Base-by-base conservation (phyloP, 345 rosid species). In the Brassica juncea region DNA sequence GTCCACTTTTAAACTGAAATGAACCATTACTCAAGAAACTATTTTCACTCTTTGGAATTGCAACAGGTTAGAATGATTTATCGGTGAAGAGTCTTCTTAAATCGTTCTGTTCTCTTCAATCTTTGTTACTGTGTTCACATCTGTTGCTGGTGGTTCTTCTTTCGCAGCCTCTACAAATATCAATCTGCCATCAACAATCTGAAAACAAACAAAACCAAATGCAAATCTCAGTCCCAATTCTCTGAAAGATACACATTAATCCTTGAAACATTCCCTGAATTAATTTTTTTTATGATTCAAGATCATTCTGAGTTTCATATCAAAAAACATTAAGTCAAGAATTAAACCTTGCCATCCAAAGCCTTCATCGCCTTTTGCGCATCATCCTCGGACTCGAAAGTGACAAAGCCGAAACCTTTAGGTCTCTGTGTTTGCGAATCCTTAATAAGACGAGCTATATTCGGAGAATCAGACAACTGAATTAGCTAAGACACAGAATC, bases 331-430 rank as follows among this genome's bases (percentile, higher is more conserved):
- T 28, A 44, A 34, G 34, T 35, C 35, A 54, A 23, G 37, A 15
- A 81, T 35, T 49, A 21, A 34, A 89, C 91, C 87, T 90, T 87
- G 77, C 92, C 92, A 78, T 91, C 74, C 85, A 91, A 73, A 77
- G 86, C 82, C 80, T 87, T 86, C 83, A 88, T 42, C 1, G 96
- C 94, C 68, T 84, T 85, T 21, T 82, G 87, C 2, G 96, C 94
- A 8, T 89, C 90, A 21, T 31, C 49, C 69, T 86, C 82, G 0
- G 84, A 88, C 61, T 87, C 79, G 73, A 82, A 92, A 2, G 87
- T 83, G 27, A 92, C 79, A 49, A 89, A 91, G 16, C 91, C 92
- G 19, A 86, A 92, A 42, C 97, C 96, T 85, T 87, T 88, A 49
- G 88, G 89, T 73, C 89, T 88, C 63, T 73, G 81, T 27, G 89